Evolutionary conservation across 1,139 yeast genomes (phyloP).

Genomic region (Scheffersomyces illinoinensis): DNA sequence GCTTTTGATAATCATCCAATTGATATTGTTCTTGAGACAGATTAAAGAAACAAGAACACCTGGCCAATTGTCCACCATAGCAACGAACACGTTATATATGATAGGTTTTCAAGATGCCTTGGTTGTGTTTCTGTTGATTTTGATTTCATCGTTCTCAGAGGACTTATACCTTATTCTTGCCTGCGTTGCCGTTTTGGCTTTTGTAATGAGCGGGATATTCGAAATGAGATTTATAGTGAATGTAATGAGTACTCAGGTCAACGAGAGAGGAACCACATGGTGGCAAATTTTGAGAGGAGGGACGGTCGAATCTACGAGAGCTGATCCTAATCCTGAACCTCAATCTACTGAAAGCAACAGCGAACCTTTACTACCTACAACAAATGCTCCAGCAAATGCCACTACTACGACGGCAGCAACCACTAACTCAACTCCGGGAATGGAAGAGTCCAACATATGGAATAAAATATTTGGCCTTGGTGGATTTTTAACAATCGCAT

Average conservation of each 20-base stretch:
- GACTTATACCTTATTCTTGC: conserved; percentile 66
- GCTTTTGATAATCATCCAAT: conserved; percentile 37
- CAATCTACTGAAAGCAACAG: neutral
- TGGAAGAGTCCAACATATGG: conserved; percentile 58
- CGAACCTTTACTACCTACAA: conserved; percentile 2
- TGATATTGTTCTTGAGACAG: conserved; percentile 50
- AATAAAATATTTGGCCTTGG: conserved; percentile 65
- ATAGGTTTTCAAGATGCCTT: conserved; percentile 78
- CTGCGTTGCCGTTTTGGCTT: conserved; percentile 68
- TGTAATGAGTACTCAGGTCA: conserved; percentile 70
- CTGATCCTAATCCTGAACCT: conserved; percentile 6
- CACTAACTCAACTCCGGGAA: conserved; percentile 9
- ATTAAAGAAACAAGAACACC: conserved; percentile 76
- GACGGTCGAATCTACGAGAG: conserved; percentile 16
- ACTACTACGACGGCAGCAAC: conserved; percentile 5
- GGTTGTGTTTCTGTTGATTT: conserved; percentile 59
- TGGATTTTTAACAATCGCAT: conserved; percentile 57
- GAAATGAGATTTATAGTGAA: conserved; percentile 75
- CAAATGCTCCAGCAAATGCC: conserved; percentile 5
- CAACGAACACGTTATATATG: conserved; percentile 46
- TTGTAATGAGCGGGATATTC: conserved; percentile 71
- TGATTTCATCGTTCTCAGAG: conserved; percentile 56
- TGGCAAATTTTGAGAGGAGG: conserved; percentile 62
- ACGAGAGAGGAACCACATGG: conserved; percentile 67
- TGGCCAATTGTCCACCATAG: conserved; percentile 56